Base-by-base conservation (phyloP, 129 eudicot genomes). In the Centella asiatica region DNA sequence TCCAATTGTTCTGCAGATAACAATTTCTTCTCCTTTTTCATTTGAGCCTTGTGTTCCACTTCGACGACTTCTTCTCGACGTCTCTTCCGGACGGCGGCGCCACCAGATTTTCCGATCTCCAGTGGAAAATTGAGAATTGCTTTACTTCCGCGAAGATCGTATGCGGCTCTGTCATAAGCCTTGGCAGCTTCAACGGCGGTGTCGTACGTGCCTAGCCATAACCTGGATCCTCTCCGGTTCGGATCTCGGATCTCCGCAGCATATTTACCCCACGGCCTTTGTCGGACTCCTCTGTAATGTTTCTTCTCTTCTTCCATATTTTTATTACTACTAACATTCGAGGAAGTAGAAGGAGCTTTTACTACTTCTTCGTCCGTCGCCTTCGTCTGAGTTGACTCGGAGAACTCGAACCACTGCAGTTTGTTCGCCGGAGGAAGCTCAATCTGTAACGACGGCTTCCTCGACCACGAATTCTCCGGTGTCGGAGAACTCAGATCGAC, bases 371-470 rank as follows among this genome's bases (percentile, higher is more conserved):
- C 47, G 15, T 17, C 13, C 11, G 15, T 42, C 0, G 19, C 47
- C 47, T 13, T 18, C 0, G 18, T 13, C 39, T 65, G 60, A 52
- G 71, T 33, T 27, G 58, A 27, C 68, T 51, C 42, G 14, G 51
- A 31, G 65, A 73, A 56, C 45, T 65, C 74, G 22, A 64, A 52
- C 62, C 47, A 66, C 69, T 82, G 78, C 5, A 68, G 59, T 5
- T 70, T 70, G 49, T 39, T 62, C 46, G 31, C 65, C 6, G 52
- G 63, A 1, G 81, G 67, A 28, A 74, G 20, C 4, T 69, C 70
- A 40, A 73, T 70, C 59, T 64, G 58, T 72, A 77, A 26, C 23
- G 50, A 13, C 31, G 83, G 83, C 66, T 71, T 74, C 47, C 68
- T 13, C 44, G 62, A 62, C 32, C 52, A 64, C 32, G 44, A 65